phyloP scores from a whole-genome alignment of 108 stramenopile genomes.

The Cyclostephanos tholiformis region DNA sequence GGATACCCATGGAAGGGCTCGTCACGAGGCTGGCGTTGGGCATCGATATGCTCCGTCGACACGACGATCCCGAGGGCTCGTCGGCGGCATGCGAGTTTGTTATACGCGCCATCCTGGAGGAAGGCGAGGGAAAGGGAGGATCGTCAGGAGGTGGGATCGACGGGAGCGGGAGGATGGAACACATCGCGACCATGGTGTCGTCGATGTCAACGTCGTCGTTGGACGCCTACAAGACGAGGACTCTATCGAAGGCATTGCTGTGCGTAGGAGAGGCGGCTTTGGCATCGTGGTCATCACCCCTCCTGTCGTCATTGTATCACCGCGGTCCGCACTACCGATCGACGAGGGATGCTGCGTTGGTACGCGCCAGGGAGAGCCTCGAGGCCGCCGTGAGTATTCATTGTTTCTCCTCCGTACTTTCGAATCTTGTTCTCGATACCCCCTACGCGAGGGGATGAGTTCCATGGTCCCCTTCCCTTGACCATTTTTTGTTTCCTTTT shows the following conservation, averaged over 20 bases:
- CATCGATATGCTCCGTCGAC: background rate
- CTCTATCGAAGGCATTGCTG: conserved; percentile 36
- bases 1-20: conserved; percentile 1
- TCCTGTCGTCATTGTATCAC: background rate
- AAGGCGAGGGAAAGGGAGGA: background rate
- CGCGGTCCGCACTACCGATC: background rate
- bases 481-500: background rate
- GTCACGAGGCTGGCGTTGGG: conserved; percentile 1
- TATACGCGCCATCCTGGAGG: conserved; percentile 7
- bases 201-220: conserved; percentile 1
- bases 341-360: conserved; percentile 2
- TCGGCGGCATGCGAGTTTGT: conserved; percentile 25
- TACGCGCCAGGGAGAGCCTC: conserved; percentile 25
- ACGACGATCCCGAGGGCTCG: conserved; percentile 36
- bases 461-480: background rate
- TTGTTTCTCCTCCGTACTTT: background rate
- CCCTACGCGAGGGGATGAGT: no score
- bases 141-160: background rate
- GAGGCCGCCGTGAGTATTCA: conserved; percentile 28
- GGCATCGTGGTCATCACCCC: conserved; percentile 12
- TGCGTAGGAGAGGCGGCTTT: conserved; percentile 45
- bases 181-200: background rate
- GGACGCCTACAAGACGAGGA: conserved; percentile 21
- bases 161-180: no score
- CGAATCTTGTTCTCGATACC: conserved; percentile 7